A percentile compares a stretch with the other conserved stretches of the same genome.
These are phyloP conservation scores for Ogataea trehalophila DNA, from an alignment of 805 yeast species.

Conservation along the genomic window DNA sequence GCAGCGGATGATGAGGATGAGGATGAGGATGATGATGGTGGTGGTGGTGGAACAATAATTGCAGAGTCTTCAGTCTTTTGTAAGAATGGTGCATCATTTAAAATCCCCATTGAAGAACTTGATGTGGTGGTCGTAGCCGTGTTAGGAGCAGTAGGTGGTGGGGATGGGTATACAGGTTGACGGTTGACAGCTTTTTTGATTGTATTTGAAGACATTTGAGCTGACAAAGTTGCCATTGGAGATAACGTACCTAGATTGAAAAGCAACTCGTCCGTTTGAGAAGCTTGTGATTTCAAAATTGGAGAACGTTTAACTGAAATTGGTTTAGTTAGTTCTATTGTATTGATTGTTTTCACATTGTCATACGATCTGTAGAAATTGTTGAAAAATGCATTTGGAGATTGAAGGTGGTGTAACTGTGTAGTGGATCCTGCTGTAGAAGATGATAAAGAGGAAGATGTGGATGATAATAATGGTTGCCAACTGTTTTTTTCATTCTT, in stretches of 20 bases:
- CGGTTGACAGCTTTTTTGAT: not conserved
- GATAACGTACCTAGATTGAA: not conserved
- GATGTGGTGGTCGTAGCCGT: not conserved
- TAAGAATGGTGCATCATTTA: no score
- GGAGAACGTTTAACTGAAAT: slow-evolving; percentile 10
- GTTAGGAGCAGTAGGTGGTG: not conserved
- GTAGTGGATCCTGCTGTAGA: not conserved
- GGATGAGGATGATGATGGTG: no score
- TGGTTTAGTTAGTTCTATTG: slow-evolving; percentile 20
- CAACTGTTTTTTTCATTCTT: not conserved
- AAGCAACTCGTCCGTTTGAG: slow-evolving; percentile 4
- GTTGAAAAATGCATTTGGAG: not conserved
- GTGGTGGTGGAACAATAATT: no score
- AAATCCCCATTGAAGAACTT: no score
- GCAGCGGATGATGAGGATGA: no score
- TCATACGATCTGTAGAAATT: slow-evolving; percentile 8
- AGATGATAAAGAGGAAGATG: not conserved
- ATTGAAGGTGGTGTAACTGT: not conserved
- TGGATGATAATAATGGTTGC: not conserved
- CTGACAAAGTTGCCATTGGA: not conserved
- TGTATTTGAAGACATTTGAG: no score
- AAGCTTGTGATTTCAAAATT: slow-evolving; percentile 15
- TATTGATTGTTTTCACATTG: slow-evolving; percentile 17
- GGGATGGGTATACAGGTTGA: not conserved
- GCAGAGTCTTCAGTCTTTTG: no score